Base-by-base conservation (phyloP, 768 basidiomycete species). In the Russula vinacea region DNA sequence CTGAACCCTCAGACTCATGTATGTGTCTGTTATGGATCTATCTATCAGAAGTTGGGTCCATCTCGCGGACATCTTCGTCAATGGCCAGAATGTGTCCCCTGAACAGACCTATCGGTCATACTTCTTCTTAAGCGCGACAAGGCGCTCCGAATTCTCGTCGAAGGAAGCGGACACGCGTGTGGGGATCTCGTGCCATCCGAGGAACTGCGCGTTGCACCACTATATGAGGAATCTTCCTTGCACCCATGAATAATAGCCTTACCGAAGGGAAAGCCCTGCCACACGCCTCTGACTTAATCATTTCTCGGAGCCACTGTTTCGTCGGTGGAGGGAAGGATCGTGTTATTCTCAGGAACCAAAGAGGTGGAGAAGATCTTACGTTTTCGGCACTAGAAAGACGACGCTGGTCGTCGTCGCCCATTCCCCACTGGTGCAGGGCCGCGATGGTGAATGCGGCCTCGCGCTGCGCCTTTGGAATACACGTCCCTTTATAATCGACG, bases 371-470 rank as follows among this genome's bases (percentile, higher is more conserved):
- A 47, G n/a, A 17, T 49, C 81, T 69, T 61, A 88, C 89, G 75
- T 89, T 87, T 74, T 94, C 91, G 17, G 92, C 93, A 45, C 91
- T 87, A 57, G 80, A 80, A 52, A 92, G 79, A 67, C 93, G 95
- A 19, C 84, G 79, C 50, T 86, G 84, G 71, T 96, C 93, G 66
- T 89, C 83, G 47, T 88, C 76, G 35, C 87, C 83, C 77, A 94
- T 87, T 65, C 90, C 89, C 94, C 94, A 96, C 72, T 96, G 94
- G 73, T 95, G 94, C 29, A 95, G 78, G 19, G 94, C 93, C 3
- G 91, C 89, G 60, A 96, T 85, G 2, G 90, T 94, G 75, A 93
- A 96, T 10, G 82, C 73, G 0, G 90, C 88, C 73, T 92, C 82
- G 54, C 94, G 86, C 70, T 92, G 90, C 11, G 82, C 79, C 72